These are phyloP conservation scores for Fusarium temperatum DNA, from an alignment of 2,329 filamentous ascomycete genomes.

Conservation along the genomic window DNA sequence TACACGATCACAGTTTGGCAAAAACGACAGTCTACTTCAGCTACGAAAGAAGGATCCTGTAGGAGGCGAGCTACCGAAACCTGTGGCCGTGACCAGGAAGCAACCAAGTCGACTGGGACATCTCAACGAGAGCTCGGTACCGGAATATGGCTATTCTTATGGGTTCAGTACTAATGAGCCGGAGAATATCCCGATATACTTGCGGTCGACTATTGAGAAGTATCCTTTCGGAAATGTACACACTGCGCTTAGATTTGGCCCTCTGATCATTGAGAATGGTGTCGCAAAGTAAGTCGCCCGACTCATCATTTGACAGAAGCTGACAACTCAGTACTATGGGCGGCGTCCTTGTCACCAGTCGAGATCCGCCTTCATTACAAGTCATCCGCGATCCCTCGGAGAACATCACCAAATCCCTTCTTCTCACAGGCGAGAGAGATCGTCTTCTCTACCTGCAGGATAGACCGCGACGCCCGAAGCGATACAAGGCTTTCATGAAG, in stretches of 20 bases:
- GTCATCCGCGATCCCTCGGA: slow-evolving; percentile 18
- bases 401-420: slow-evolving; percentile 29
- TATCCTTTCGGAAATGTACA: slow-evolving; percentile 47
- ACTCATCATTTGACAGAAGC: background rate
- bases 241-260: too few relatives aligned
- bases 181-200: slow-evolving; percentile 42
- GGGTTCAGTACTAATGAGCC: slow-evolving; percentile 16
- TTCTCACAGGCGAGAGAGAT: slow-evolving; percentile 31
- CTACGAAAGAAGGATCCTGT: background rate
- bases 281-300: slow-evolving; percentile 45
- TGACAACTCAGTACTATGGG: slow-evolving; percentile 25
- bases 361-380: slow-evolving; percentile 38
- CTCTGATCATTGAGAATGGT: slow-evolving; percentile 52
- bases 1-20: slow-evolving; percentile 8
- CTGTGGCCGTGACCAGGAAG: background rate
- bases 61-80: background rate
- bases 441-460: slow-evolving; percentile 29
- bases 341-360: slow-evolving; percentile 40
- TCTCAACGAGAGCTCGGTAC: slow-evolving; percentile 3
- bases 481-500: slow-evolving; percentile 51
- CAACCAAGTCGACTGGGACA: slow-evolving; percentile 5
- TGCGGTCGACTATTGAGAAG: slow-evolving; percentile 39
- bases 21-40: slow-evolving; percentile 10
- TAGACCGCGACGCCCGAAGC: slow-evolving; percentile 37
- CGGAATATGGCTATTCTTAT: slow-evolving; percentile 35